Conservation (phyloP, 371 early-diverging fungal genomes). For the Choanephora cucurbitarum region DNA sequence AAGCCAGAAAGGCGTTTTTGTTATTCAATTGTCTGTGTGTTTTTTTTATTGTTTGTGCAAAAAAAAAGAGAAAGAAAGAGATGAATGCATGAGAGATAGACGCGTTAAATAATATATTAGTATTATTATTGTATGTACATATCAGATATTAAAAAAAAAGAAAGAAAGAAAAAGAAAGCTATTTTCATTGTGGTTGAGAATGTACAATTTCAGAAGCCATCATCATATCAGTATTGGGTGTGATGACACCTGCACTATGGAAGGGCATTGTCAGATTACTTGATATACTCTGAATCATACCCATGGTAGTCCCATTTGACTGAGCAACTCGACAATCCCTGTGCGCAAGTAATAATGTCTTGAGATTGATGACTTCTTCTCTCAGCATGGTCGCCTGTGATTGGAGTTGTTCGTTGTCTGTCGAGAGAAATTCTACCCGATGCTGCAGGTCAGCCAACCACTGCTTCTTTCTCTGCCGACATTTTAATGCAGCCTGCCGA, state of each 20-base stretch:
- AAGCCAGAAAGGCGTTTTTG: not conserved
- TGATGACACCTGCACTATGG: not conserved
- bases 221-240: not conserved
- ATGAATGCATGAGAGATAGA: too few species aligned
- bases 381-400: conserved; percentile 65
- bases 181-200: not conserved
- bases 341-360: conserved; percentile 75
- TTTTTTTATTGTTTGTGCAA: not conserved
- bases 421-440: conserved; percentile 69
- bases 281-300: conserved; percentile 13
- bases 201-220: not conserved
- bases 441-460: conserved; percentile 77
- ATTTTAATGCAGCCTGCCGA: conserved; percentile 84
- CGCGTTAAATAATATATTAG: not conserved
- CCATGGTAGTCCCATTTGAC: conserved; percentile 49
- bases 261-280: not conserved
- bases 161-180: too few species aligned
- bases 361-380: conserved; percentile 74
- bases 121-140: not conserved
- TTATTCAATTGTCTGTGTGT: not conserved
- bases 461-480: conserved; percentile 88
- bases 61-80: not conserved
- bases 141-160: too few species aligned
- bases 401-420: conserved; percentile 74
- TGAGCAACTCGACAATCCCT: conserved; percentile 75